A percentile compares a stretch with the other conserved stretches of the same genome.
These are phyloP conservation scores for Serendipita sp. DNA, from an alignment of 768 basidiomycete species.

Conservation along the genomic window DNA sequence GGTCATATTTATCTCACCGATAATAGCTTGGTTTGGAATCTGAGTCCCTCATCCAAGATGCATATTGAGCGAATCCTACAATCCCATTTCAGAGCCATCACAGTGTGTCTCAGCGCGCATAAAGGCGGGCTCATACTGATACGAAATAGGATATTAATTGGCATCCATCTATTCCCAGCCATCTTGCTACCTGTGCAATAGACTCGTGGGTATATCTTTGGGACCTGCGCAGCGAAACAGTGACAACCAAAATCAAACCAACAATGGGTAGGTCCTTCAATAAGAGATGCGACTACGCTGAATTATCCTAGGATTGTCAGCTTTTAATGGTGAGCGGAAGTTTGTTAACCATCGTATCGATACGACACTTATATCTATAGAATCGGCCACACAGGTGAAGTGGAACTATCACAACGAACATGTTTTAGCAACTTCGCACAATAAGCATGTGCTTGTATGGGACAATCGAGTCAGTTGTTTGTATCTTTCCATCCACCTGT, in stretches of 20 bases:
- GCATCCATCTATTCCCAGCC: conserved; percentile 72
- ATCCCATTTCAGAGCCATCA: conserved; percentile 87
- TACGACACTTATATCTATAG: conserved; percentile 22
- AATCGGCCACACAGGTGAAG: conserved; percentile 87
- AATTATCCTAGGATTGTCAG: conserved; percentile 31
- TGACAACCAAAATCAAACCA: conserved; percentile 39
- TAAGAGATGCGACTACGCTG: background rate
- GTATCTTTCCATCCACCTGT: background rate
- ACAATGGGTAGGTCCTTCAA: background rate
- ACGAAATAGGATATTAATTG: conserved; percentile 70
- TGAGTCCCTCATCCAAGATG: conserved; percentile 53
- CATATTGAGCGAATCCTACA: conserved; percentile 73
- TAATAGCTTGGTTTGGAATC: conserved; percentile 79
- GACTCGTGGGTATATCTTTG: conserved; percentile 92
- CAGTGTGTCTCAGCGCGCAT: conserved; percentile 18
- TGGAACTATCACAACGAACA: conserved; percentile 85
- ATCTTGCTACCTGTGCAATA: conserved; percentile 78
- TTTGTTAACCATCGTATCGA: background rate
- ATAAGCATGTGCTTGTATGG: conserved; percentile 80
- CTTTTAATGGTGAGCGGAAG: conserved; percentile 32
- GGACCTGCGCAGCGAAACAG: conserved; percentile 62
- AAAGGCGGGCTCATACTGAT: background rate
- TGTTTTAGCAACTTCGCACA: conserved; percentile 77
- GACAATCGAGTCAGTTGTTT: conserved; percentile 57
- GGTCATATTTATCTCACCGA: background rate